phyloP scores from a whole-genome alignment of 345 rosid genomes.

The Citrus reticulata region DNA sequence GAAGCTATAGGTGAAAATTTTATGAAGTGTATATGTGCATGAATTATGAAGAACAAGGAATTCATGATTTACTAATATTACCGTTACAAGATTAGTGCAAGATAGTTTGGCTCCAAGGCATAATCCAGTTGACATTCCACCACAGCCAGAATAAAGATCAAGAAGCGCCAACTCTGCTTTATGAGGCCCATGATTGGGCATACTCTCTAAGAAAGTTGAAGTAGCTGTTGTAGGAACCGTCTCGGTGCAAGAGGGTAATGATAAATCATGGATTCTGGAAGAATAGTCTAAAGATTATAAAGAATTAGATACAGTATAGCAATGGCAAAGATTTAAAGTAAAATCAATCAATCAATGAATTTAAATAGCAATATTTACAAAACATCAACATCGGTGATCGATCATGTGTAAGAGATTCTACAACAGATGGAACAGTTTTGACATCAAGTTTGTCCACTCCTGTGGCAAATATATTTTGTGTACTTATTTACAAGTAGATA shows the following conservation, averaged over 20 bases:
- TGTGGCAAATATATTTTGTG: not conserved
- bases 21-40: conserved; percentile 6
- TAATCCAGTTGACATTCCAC: conserved; percentile 97
- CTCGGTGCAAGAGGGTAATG: conserved; percentile 21
- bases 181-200: conserved; percentile 26
- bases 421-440: conserved; percentile 1
- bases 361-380: not conserved
- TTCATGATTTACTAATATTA: conserved; percentile 34
- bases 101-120: conserved; percentile 83
- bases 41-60: conserved; percentile 7
- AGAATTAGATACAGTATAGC: conserved; percentile 2
- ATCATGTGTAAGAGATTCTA: not conserved
- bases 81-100: conserved; percentile 66
- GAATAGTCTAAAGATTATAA: conserved; percentile 36
- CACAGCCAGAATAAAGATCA: conserved; percentile 94
- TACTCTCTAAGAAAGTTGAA: conserved; percentile 16
- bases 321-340: not conserved
- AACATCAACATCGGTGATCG: not conserved
- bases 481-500: no score
- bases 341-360: not conserved
- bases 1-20: conserved; percentile 9
- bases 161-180: conserved; percentile 51
- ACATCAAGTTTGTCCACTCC: not conserved
- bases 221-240: conserved; percentile 16
- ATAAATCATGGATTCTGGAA: conserved; percentile 17